Conservation (phyloP, 495 filamentous ascomycete genomes). For the Cetradonia linearis region DNA sequence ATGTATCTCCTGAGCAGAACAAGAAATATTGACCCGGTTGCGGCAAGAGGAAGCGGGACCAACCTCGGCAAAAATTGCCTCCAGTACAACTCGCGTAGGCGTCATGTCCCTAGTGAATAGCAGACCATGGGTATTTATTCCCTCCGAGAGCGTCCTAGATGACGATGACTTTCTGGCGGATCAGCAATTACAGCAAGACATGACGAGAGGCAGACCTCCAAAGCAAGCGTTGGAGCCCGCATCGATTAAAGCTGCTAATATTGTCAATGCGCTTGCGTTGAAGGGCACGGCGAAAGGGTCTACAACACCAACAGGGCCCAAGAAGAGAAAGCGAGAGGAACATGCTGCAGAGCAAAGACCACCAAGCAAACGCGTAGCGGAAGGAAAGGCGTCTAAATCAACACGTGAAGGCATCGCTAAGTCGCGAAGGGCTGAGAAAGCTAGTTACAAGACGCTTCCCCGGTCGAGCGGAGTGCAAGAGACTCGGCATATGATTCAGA, state of each 20-base stretch:
- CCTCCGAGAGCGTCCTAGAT: background rate
- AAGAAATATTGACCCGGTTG: background rate
- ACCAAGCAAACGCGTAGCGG: background rate
- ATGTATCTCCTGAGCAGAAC: background rate
- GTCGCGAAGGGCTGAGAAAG: background rate
- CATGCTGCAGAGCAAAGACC: background rate
- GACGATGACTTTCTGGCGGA: background rate
- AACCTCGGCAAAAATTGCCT: slow-evolving; percentile 1
- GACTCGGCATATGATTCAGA: background rate
- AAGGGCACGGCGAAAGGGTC: background rate
- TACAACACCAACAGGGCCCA: background rate
- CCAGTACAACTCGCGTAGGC: background rate
- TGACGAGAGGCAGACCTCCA: background rate
- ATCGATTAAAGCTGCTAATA: background rate
- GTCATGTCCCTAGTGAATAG: background rate
- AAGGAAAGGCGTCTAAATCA: background rate
- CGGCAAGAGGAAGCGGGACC: background rate
- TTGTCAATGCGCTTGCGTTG: background rate
- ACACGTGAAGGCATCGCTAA: background rate
- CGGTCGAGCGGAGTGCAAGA: background rate
- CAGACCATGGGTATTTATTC: slow-evolving; percentile 1
- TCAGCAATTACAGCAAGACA: slow-evolving; percentile 1
- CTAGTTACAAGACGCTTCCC: background rate
- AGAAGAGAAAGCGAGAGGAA: slow-evolving; percentile 15
- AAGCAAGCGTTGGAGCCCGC: background rate